Conservation (phyloP, 495 filamentous ascomycete species). For the Sporormia fimetaria region DNA sequence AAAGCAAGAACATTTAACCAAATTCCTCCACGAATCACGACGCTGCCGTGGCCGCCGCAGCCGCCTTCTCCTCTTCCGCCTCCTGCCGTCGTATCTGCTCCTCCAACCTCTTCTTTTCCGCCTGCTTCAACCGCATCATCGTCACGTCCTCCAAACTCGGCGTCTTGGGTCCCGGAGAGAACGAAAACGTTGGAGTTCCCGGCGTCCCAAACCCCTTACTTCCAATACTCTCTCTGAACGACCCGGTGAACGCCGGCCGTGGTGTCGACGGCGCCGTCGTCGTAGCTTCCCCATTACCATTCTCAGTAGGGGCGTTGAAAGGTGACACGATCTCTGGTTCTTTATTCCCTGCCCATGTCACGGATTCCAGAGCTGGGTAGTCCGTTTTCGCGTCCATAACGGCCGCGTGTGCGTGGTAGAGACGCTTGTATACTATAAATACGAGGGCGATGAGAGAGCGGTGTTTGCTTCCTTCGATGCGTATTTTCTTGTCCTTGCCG, state of each 20-base stretch:
- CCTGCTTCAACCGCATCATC: constrained; percentile 50
- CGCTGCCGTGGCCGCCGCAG: no score
- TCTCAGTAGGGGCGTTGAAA: no score
- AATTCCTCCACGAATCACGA: no score
- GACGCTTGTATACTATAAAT: constrained; percentile 46
- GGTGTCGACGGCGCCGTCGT: constrained; percentile 26
- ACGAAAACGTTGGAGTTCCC: constrained; percentile 15
- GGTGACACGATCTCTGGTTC: constrained; percentile 33
- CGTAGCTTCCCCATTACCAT: constrained; percentile 9
- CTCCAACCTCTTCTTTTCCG: constrained; percentile 46
- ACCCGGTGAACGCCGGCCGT: constrained; percentile 14
- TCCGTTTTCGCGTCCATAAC: constrained; percentile 42
- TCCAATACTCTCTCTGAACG: constrained; percentile 13
- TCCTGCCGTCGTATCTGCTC: constrained; percentile 45
- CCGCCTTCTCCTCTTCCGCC: constrained; percentile 15
- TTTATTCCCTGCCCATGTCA: constrained; percentile 45
- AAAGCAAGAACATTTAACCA: no score
- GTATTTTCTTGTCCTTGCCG: constrained; percentile 47
- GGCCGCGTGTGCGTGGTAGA: constrained; percentile 50
- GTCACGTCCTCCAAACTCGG: constrained; percentile 49
- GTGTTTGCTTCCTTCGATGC: no score
- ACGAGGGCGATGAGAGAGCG: constrained; percentile 43
- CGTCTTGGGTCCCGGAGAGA: constrained; percentile 35
- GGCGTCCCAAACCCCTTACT: constrained; percentile 3
- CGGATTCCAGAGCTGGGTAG: constrained; percentile 42